phyloP scores from a whole-genome alignment of 2,329 filamentous ascomycete species.

The Allantophomopsis cytisporea region DNA sequence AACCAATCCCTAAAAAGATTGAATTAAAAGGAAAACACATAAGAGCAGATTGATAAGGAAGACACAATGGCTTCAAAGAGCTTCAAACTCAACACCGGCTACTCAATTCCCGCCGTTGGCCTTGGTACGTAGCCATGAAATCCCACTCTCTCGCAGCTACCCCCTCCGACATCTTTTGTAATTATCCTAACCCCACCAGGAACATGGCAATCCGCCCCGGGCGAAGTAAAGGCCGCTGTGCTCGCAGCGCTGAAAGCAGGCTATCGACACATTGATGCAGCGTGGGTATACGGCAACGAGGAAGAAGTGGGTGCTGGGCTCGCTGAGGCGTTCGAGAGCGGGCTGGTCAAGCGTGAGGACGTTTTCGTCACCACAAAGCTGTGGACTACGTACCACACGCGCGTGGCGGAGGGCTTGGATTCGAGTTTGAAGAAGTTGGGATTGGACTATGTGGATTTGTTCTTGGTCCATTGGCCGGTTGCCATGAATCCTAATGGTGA shows the following conservation, averaged over 20 bases:
- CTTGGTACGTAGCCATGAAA: conserved; percentile 20
- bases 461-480: conserved; percentile 36
- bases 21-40: not conserved
- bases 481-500: conserved; percentile 51
- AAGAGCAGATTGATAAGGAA: not conserved
- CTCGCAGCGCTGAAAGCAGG: not conserved
- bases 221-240: conserved; percentile 36
- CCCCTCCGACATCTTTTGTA: not conserved
- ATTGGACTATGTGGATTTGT: conserved; percentile 36
- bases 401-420: conserved; percentile 46
- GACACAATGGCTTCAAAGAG: conserved; percentile 23
- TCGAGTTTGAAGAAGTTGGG: conserved; percentile 37
- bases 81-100: conserved; percentile 62
- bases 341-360: conserved; percentile 45
- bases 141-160: not conserved
- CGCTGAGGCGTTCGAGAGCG: conserved; percentile 37
- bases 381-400: conserved; percentile 51
- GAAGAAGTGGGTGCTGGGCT: conserved; percentile 52
- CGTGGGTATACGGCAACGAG: conserved; percentile 50
- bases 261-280: conserved; percentile 22
- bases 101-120: conserved; percentile 64
- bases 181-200: conserved; percentile 23
- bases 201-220: conserved; percentile 63
- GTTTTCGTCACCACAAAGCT: conserved; percentile 55
- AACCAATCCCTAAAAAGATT: not conserved